phyloP scores from a whole-genome alignment of 768 basidiomycete genomes.

The Lactifluus echinatus region DNA sequence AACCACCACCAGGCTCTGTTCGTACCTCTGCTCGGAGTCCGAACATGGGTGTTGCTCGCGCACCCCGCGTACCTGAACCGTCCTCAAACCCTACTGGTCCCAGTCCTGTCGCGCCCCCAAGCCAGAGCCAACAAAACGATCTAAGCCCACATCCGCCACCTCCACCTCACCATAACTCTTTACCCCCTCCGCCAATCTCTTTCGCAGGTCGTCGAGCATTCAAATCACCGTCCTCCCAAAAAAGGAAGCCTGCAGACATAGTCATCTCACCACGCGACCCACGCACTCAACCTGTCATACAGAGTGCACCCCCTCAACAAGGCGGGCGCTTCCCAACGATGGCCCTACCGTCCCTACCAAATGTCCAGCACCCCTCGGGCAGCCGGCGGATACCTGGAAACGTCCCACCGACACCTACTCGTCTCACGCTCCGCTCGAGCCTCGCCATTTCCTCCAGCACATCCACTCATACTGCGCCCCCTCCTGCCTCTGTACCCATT shows the following conservation, averaged over 20 bases:
- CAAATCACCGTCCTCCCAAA: slow-evolving; percentile 42
- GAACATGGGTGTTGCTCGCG: slow-evolving; percentile 22
- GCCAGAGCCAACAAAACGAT: slow-evolving; percentile 23
- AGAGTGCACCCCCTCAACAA: slow-evolving; percentile 67
- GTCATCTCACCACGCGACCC: slow-evolving; percentile 63
- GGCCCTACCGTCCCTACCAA: slow-evolving; percentile 18
- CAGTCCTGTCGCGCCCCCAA: slow-evolving; percentile 21
- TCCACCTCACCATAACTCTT: slow-evolving; percentile 32
- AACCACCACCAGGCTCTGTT: slow-evolving; percentile 28
- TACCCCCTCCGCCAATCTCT: slow-evolving; percentile 66
- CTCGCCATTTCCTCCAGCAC: slow-evolving; percentile 21
- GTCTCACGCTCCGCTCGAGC: slow-evolving; percentile 19
- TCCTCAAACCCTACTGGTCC: slow-evolving; percentile 24
- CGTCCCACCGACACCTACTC: slow-evolving; percentile 21
- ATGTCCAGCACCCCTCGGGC: slow-evolving; percentile 11
- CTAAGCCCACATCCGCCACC: slow-evolving; percentile 17
- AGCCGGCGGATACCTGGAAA: slow-evolving; percentile 17
- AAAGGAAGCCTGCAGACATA: slow-evolving; percentile 69
- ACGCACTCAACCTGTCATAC: slow-evolving; percentile 51
- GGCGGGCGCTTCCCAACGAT: slow-evolving; percentile 29
- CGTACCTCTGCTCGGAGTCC: slow-evolving; percentile 23
- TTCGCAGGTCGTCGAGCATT: slow-evolving; percentile 69
- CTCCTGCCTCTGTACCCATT: slow-evolving; percentile 57
- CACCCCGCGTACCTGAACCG: slow-evolving; percentile 20
- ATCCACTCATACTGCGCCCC: slow-evolving; percentile 15